Percentiles rank a stretch among this genome's conserved stretches.
Evolutionary conservation across 2,329 filamentous ascomycete genomes (phyloP).

Genomic region (Cladobotryum mycophilum): DNA sequence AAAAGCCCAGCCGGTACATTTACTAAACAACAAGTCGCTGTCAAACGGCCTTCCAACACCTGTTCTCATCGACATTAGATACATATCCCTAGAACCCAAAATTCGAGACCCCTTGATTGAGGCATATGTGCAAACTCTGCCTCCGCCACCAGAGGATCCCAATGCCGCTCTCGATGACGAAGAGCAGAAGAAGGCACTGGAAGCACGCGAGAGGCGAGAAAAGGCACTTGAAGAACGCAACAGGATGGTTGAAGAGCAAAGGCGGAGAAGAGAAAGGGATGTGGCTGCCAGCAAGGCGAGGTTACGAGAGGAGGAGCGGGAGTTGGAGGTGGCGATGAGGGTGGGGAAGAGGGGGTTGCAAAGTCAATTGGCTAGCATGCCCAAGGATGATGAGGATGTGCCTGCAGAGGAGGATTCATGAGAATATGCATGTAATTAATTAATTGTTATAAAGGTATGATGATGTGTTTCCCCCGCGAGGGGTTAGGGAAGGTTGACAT

Average conservation of each 20-base stretch:
- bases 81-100: slow-evolving; percentile 56
- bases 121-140: slow-evolving; percentile 59
- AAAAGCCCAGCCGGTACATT: slow-evolving; percentile 49
- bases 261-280: slow-evolving; percentile 51
- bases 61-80: slow-evolving; percentile 62
- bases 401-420: slow-evolving; percentile 10
- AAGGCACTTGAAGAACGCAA: slow-evolving; percentile 62
- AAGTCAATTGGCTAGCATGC: slow-evolving; percentile 45
- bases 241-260: slow-evolving; percentile 55
- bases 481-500: neutral
- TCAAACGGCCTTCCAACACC: slow-evolving; percentile 53
- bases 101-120: slow-evolving; percentile 60
- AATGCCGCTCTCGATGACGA: slow-evolving; percentile 43
- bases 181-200: slow-evolving; percentile 40
- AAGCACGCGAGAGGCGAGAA: slow-evolving; percentile 54
- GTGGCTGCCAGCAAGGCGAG: slow-evolving; percentile 55
- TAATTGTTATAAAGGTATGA: neutral
- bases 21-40: slow-evolving; percentile 54
- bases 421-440: neutral
- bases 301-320: slow-evolving; percentile 59
- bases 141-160: slow-evolving; percentile 46
- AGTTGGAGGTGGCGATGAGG: slow-evolving; percentile 62
- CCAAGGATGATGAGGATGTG: slow-evolving; percentile 17
- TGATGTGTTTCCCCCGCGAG: no score
- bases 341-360: slow-evolving; percentile 61